phyloP scores from a whole-genome alignment of 208 protist species.

The Acanthamoeba culbertsoni region DNA sequence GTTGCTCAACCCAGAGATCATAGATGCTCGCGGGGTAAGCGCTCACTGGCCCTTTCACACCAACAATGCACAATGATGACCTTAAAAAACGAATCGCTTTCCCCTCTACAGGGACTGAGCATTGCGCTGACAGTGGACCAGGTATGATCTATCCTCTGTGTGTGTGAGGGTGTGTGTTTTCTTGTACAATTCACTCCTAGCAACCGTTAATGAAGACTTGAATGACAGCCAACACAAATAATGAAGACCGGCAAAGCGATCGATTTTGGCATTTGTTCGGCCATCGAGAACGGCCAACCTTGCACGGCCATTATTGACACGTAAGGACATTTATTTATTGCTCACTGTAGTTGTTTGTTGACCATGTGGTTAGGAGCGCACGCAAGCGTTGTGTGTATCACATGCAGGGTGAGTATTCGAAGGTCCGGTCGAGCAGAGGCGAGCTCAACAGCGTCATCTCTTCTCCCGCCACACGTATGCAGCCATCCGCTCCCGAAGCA shows the following conservation, averaged over 20 bases:
- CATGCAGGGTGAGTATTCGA: slow-evolving; percentile 3
- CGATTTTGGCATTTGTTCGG: slow-evolving; percentile 8
- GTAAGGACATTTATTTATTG: neutral
- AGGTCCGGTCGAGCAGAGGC: neutral
- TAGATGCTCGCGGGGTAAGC: neutral
- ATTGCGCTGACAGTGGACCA: neutral
- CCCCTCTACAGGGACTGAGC: neutral
- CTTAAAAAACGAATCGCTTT: neutral
- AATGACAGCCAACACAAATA: neutral
- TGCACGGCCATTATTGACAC: neutral
- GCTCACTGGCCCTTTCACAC: neutral
- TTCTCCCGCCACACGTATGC: neutral
- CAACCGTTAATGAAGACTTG: too few species aligned
- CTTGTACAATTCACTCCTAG: too few species aligned
- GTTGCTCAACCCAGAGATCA: slow-evolving; percentile 1
- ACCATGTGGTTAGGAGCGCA: neutral
- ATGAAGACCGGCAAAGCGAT: neutral
- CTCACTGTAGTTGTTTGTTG: neutral
- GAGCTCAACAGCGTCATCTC: slow-evolving; percentile 30
- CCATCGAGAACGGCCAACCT: neutral
- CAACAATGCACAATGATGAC: neutral
- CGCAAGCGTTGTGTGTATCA: neutral
- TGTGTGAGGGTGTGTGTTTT: neutral
- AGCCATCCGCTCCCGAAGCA: neutral
- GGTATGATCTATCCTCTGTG: neutral